Conservation (phyloP, 257 asterid genomes). For the Coffea eugenioides region DNA sequence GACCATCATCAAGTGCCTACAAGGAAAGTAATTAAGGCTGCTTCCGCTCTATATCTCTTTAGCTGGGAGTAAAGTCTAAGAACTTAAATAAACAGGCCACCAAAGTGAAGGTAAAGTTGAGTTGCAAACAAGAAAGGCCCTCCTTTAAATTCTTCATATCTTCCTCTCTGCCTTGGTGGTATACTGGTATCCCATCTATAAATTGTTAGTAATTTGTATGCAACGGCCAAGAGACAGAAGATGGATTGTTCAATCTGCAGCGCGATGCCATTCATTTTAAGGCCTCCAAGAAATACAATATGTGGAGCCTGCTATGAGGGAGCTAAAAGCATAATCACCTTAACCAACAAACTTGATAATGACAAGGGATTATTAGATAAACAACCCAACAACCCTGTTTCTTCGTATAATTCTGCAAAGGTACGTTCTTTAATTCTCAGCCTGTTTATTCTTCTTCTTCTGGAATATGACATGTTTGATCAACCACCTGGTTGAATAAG, state of each 20-base stretch:
- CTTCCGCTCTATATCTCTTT: constrained; percentile 37
- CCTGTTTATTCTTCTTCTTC: not conserved
- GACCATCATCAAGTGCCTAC: not conserved
- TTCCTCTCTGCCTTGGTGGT: not conserved
- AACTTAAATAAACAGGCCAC: constrained; percentile 12
- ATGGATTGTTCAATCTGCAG: constrained; percentile 97
- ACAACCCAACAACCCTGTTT: constrained; percentile 30
- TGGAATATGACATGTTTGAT: not conserved
- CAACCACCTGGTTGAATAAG: not conserved
- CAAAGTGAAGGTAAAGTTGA: constrained; percentile 17
- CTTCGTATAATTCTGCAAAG: constrained; percentile 56
- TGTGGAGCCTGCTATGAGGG: constrained; percentile 90
- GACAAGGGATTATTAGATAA: constrained; percentile 39
- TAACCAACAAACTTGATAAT: constrained; percentile 56
- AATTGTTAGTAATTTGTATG: not conserved
- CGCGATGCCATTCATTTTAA: constrained; percentile 66
- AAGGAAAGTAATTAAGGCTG: constrained; percentile 26
- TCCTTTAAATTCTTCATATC: constrained; percentile 1
- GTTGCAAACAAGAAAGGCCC: constrained; percentile 21
- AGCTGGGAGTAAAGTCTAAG: constrained; percentile 20
- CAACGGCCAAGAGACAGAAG: not conserved
- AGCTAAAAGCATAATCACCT: constrained; percentile 62
- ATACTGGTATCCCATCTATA: not conserved
- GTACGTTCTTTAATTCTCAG: constrained; percentile 22
- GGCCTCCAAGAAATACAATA: constrained; percentile 88